Percentiles rank a stretch among this genome's conserved stretches.
These are phyloP conservation scores for Penicillium cinerascens DNA, from an alignment of 495 filamentous ascomycete genomes.

Conservation along the genomic window DNA sequence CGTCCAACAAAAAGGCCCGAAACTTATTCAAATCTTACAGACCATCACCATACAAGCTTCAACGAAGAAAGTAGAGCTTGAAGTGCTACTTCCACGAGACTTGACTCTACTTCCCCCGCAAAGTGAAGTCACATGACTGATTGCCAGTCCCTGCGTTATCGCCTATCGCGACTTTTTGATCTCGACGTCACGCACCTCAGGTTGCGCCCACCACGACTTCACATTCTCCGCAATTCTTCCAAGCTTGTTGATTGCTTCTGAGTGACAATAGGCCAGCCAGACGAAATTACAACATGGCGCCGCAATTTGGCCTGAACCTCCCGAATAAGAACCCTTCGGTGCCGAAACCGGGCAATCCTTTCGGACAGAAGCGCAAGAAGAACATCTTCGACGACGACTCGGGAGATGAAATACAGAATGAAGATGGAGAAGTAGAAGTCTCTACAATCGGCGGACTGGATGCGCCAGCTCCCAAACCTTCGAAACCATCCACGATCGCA, in stretches of 20 bases:
- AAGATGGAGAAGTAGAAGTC: constrained; percentile 30
- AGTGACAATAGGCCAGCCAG: neutral
- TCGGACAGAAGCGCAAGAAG: constrained; percentile 48
- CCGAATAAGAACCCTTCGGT: constrained; percentile 41
- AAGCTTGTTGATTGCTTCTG: neutral
- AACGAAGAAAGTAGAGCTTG: neutral
- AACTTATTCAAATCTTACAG: neutral
- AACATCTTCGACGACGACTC: constrained; percentile 47
- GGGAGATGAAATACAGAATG: constrained; percentile 38
- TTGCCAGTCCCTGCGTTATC: constrained; percentile 20
- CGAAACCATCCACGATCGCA: constrained; percentile 9
- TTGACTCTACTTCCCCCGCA: constrained; percentile 11
- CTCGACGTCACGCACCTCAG: constrained; percentile 7
- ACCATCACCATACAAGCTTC: neutral
- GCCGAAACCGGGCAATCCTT: constrained; percentile 20
- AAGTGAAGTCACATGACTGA: constrained; percentile 20
- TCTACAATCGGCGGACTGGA: constrained; percentile 43
- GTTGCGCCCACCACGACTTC: constrained; percentile 1
- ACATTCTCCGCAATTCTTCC: neutral
- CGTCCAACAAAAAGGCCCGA: neutral
- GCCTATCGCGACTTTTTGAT: constrained; percentile 19
- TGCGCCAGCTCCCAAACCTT: constrained; percentile 9
- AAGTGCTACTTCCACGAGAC: neutral
- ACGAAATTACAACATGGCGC: constrained; percentile 27
- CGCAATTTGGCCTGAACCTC: constrained; percentile 55